These are phyloP conservation scores for Capsicum pubescens DNA, from an alignment of 257 asterid genomes.

Conservation along the genomic window DNA sequence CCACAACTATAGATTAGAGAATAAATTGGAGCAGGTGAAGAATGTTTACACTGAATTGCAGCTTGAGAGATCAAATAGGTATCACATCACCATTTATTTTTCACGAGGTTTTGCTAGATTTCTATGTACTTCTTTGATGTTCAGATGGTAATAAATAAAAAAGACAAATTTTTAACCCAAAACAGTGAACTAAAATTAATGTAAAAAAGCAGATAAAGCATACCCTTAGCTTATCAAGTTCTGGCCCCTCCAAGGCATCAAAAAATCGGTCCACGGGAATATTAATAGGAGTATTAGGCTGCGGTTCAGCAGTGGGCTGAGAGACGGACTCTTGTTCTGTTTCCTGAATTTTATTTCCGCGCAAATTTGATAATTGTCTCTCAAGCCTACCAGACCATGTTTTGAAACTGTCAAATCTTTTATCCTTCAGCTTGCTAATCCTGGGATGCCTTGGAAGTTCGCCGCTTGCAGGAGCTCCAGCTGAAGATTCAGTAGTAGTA, in stretches of 20 bases:
- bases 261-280: conserved; percentile 68
- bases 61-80: no score
- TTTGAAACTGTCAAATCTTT: conserved; percentile 73
- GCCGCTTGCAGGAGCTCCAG: conserved; percentile 33
- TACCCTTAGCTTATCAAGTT: conserved; percentile 76
- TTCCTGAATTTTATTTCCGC: conserved; percentile 46
- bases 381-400: conserved; percentile 84
- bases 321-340: conserved; percentile 35
- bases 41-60: no score
- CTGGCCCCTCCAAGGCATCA: conserved; percentile 92
- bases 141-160: not conserved
- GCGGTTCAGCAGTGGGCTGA: conserved; percentile 44
- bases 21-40: no score
- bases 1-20: not conserved
- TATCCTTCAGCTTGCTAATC: conserved; percentile 47
- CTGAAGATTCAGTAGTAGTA: conserved; percentile 24
- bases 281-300: conserved; percentile 36
- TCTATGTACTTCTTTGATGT: not conserved
- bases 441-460: conserved; percentile 50
- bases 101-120: not conserved
- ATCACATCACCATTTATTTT: no score
- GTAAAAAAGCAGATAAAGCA: not conserved
- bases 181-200: not conserved
- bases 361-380: conserved; percentile 62
- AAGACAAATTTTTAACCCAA: not conserved